A percentile compares a stretch with the other conserved stretches of the same genome.
Evolutionary conservation across 2,329 filamentous ascomycete genomes (phyloP).

Genomic region (Dactylonectria estremocensis): DNA sequence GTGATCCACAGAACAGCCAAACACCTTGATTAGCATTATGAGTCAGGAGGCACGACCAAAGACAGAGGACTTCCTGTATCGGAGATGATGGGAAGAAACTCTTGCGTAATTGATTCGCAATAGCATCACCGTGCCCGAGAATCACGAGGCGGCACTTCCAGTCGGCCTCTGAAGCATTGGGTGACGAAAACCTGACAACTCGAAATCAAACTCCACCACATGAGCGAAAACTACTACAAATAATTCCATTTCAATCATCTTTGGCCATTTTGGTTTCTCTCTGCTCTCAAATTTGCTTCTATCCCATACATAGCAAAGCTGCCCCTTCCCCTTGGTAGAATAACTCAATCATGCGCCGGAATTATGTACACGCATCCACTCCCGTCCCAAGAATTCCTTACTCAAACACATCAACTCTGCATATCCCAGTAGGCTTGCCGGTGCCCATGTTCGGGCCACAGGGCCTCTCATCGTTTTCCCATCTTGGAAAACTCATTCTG

Average conservation of each 20-base stretch:
- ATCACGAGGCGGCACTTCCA: background rate
- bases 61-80: background rate
- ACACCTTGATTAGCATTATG: background rate
- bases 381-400: conserved; percentile 25
- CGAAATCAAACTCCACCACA: too few species aligned
- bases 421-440: conserved; percentile 8
- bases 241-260: conserved; percentile 12
- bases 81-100: background rate
- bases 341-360: conserved; percentile 30
- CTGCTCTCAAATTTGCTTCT: conserved; percentile 10
- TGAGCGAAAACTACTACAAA: background rate
- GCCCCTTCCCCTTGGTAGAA: conserved; percentile 14
- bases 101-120: background rate
- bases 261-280: conserved; percentile 21
- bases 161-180: background rate
- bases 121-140: background rate
- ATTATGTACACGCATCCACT: conserved; percentile 31
- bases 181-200: too few species aligned
- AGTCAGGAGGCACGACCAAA: conserved; percentile 6
- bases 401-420: conserved; percentile 31
- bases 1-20: background rate
- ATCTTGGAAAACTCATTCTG: conserved; percentile 77
- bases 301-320: conserved; percentile 21
- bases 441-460: background rate
- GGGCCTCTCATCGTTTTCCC: conserved; percentile 51